Base-by-base conservation (phyloP, 1,284 basidiomycete species). In the Malassezia sympodialis region DNA sequence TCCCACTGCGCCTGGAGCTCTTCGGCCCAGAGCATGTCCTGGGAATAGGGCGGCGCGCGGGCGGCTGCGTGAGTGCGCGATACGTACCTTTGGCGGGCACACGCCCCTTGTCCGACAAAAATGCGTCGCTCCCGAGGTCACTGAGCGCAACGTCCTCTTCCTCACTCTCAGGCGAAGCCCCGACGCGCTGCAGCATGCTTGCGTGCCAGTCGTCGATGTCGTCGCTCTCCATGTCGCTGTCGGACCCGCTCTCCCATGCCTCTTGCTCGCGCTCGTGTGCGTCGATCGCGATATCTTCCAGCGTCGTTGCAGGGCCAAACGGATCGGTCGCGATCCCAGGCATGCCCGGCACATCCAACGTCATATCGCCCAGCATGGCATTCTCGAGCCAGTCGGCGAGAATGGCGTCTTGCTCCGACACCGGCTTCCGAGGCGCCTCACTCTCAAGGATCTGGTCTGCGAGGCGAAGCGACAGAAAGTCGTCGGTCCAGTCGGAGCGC, bases 1-100 rank as follows among this genome's bases (percentile, higher is more conserved):
- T 62, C 61, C 32, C 63, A 61, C 61, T 84, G 85, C 0, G 76
- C 80, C 57, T 80, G 80, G 1, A 94, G 79, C 8, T 84, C 80
- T 1, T 78, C 72, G 0, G 86, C 82, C 46, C 89, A 75, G 14
- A 76, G 63, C 58, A 80, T 79, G 35, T 76, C 45, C 21, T 35
- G 14, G 15, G 35, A 35, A 2, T 17, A 6, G 14, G 50, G 50
- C 31, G 7, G 11, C 49, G 15, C n/a, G 8, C 28, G 17, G 4
- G 41, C 4, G 41, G 42, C 49, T 50, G 48, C 28, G 35, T 43
- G 12, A 30, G 49, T 17, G 17, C 21, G 8, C 24, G 8, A 15
- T 10, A 30, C 49, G 37, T 49, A 49, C 46, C 14, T 39, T 37
- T 37, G 15, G 23, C n/a, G 24, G 23, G 27, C 1, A 14, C 41